Percentiles rank a stretch among this genome's conserved stretches.
phyloP scores from a whole-genome alignment of 441 rosid species.

The Euphorbia celastroides region DNA sequence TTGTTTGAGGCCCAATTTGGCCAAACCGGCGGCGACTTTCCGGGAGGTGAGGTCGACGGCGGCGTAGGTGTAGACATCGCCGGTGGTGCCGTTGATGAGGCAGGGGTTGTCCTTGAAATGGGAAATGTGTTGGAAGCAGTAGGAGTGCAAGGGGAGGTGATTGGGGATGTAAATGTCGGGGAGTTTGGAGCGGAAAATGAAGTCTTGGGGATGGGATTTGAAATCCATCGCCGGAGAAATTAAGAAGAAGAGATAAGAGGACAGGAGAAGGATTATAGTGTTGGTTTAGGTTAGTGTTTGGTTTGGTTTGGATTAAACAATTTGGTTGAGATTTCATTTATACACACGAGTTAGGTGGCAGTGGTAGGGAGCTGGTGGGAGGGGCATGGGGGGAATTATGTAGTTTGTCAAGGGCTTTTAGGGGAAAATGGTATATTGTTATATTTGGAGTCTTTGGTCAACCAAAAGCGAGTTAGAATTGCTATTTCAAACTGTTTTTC shows the following conservation, averaged over 20 bases:
- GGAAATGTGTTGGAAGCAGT: conserved; percentile 54
- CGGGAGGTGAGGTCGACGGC: conserved; percentile 48
- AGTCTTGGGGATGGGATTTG: conserved; percentile 21
- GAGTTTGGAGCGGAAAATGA: conserved; percentile 55
- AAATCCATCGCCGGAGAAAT: conserved; percentile 24
- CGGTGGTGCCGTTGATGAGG: conserved; percentile 48
- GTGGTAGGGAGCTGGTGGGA: conserved; percentile 11
- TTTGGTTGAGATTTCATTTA: conserved; percentile 18
- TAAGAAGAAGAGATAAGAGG: neutral
- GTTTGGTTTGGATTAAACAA: conserved; percentile 22
- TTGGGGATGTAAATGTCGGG: conserved; percentile 54
- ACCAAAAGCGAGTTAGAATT: too few relatives aligned
- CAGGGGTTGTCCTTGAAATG: conserved; percentile 46
- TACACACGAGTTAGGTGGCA: conserved; percentile 27
- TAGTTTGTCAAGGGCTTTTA: too few relatives aligned
- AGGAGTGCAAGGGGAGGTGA: conserved; percentile 52
- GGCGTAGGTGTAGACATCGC: conserved; percentile 33
- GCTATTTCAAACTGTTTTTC: too few relatives aligned
- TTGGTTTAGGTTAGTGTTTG: conserved; percentile 17
- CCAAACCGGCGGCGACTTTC: conserved; percentile 48
- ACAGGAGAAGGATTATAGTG: neutral
- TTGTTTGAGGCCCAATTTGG: conserved; percentile 37
- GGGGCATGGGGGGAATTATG: neutral
- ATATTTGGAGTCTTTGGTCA: too few relatives aligned
- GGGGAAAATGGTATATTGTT: too few relatives aligned